Evolutionary conservation across 2,329 filamentous ascomycete genomes (phyloP).

Genomic region (Aspergillus unguis): DNA sequence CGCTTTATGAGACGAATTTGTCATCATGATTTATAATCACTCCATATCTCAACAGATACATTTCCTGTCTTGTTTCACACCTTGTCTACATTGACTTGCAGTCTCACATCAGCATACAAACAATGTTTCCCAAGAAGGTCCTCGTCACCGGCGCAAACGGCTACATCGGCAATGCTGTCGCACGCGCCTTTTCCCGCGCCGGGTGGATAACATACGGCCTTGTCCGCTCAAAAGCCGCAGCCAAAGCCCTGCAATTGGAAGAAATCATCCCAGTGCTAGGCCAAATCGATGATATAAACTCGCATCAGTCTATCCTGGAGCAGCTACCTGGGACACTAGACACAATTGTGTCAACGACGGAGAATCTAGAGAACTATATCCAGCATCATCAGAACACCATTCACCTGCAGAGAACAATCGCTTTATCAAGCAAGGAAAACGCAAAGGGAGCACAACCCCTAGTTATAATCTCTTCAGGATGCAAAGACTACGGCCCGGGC

Average conservation of each 20-base stretch:
- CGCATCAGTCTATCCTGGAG: background rate
- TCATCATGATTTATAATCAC: too few relatives aligned
- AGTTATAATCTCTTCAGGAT: slow-evolving; percentile 12
- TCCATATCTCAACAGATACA: too few relatives aligned
- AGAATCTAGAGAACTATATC: slow-evolving; percentile 7
- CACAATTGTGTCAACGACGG: slow-evolving; percentile 12
- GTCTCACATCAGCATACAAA: too few relatives aligned
- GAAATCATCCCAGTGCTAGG: slow-evolving; percentile 13
- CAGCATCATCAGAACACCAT: slow-evolving; percentile 3
- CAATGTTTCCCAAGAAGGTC: background rate
- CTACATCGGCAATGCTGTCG: slow-evolving; percentile 15
- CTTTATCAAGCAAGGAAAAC: background rate
- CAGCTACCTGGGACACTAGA: slow-evolving; percentile 5
- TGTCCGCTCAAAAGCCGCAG: background rate
- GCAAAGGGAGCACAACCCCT: slow-evolving; percentile 1
- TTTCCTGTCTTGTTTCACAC: too few relatives aligned
- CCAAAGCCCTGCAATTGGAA: background rate
- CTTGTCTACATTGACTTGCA: too few relatives aligned
- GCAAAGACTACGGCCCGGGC: slow-evolving; percentile 14
- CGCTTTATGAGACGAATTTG: too few relatives aligned
- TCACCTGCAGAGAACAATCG: slow-evolving; percentile 1
- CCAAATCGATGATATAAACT: slow-evolving; percentile 1
- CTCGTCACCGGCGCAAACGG: slow-evolving; percentile 15
- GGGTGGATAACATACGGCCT: slow-evolving; percentile 14
- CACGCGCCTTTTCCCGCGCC: slow-evolving; percentile 10